Evolutionary conservation across 805 yeast species (phyloP).

Genomic region (Saccharomyces paradoxus): DNA sequence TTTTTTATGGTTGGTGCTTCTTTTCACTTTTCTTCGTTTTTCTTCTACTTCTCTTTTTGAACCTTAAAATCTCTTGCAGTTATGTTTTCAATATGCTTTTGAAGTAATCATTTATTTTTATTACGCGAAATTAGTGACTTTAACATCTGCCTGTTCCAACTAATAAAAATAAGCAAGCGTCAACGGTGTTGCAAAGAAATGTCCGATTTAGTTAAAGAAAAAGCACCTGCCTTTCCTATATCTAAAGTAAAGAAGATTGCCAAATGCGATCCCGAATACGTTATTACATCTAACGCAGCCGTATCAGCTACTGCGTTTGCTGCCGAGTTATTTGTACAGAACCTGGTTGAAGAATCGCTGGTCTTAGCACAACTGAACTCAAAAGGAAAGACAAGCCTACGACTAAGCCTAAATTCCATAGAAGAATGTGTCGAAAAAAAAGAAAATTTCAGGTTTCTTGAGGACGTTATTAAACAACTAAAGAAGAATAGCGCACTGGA

Average conservation of each 20-base stretch:
- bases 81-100: background rate
- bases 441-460: constrained; percentile 18
- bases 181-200: background rate
- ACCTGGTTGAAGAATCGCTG: constrained; percentile 20
- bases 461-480: constrained; percentile 21
- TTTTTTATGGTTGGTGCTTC: background rate
- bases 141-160: background rate
- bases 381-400: constrained; percentile 8
- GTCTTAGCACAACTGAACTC: constrained; percentile 14
- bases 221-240: constrained; percentile 16
- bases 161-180: background rate
- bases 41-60: background rate
- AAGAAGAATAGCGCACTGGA: constrained; percentile 15
- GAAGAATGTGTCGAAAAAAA: constrained; percentile 14
- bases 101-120: background rate
- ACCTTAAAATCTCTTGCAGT: background rate
- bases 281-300: constrained; percentile 19
- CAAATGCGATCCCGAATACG: constrained; percentile 18
- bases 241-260: constrained; percentile 23
- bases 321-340: constrained; percentile 21
- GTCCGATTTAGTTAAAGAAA: constrained; percentile 5
- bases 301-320: constrained; percentile 22
- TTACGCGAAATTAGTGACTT: background rate
- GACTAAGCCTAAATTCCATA: constrained; percentile 18
- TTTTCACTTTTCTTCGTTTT: background rate